A percentile compares a stretch with the other conserved stretches of the same genome.
Evolutionary conservation across 2,329 filamentous ascomycete genomes (phyloP).

Genomic region (Rutstroemia sp.): DNA sequence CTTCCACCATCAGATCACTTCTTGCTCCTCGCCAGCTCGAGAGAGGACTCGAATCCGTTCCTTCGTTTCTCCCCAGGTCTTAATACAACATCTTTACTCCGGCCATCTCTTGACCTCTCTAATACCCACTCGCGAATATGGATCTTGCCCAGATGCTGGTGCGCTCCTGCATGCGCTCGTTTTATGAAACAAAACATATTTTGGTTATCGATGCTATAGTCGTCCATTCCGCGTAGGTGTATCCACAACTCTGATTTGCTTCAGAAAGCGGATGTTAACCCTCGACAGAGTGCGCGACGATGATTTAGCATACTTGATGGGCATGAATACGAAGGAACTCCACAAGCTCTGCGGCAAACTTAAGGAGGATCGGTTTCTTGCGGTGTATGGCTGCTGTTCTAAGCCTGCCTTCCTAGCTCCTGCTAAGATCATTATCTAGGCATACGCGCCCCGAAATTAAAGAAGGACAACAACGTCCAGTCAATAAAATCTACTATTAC

Average conservation of each 20-base stretch:
- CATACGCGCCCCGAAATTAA: slow-evolving; percentile 70
- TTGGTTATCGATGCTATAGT: slow-evolving; percentile 75
- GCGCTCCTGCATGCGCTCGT: slow-evolving; percentile 77
- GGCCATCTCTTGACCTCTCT: background rate
- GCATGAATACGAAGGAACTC: slow-evolving; percentile 85
- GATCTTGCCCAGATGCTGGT: slow-evolving; percentile 71
- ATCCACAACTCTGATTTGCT: slow-evolving; percentile 5
- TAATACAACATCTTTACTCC: background rate
- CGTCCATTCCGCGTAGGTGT: slow-evolving; percentile 59
- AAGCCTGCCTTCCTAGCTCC: background rate
- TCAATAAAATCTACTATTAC: slow-evolving; percentile 90
- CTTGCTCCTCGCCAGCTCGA: background rate
- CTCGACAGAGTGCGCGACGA: slow-evolving; percentile 64
- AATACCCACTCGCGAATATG: slow-evolving; percentile 34
- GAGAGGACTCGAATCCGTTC: no score
- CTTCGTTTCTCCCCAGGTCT: background rate
- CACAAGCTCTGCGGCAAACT: slow-evolving; percentile 83
- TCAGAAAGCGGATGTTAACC: slow-evolving; percentile 22
- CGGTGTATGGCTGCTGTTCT: slow-evolving; percentile 50
- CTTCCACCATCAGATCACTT: background rate
- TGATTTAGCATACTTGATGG: slow-evolving; percentile 79
- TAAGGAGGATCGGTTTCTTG: slow-evolving; percentile 77
- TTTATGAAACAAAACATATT: slow-evolving; percentile 79
- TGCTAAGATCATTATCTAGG: slow-evolving; percentile 33
- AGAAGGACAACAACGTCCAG: slow-evolving; percentile 73